phyloP scores from a whole-genome alignment of 441 rosid genomes.

The Gossypium aridum region DNA sequence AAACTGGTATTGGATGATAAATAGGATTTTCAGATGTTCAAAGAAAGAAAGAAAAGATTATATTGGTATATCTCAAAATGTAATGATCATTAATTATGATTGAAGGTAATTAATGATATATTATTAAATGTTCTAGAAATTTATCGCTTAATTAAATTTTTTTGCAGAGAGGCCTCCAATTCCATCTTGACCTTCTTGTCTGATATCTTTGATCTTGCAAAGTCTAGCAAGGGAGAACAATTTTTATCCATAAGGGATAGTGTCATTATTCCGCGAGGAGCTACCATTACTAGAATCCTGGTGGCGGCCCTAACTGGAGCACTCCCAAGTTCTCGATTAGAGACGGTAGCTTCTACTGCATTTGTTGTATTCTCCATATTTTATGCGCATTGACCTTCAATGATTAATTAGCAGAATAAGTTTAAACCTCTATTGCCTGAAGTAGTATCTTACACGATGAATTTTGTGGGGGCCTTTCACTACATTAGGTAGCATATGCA shows the following conservation, averaged over 20 bases:
- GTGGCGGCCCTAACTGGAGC: conserved; percentile 92
- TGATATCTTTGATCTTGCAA: conserved; percentile 75
- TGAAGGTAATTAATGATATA: not conserved
- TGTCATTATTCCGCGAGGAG: conserved; percentile 81
- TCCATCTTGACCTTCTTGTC: conserved; percentile 91
- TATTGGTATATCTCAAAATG: not conserved
- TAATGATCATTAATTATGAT: not conserved
- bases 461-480: not conserved
- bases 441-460: not conserved
- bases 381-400: not conserved
- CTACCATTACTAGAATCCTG: conserved; percentile 68
- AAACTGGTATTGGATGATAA: not conserved
- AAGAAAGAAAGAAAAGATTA: not conserved
- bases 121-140: not conserved
- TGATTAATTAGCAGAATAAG: not conserved
- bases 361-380: not conserved
- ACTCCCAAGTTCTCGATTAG: conserved; percentile 90
- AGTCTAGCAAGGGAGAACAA: conserved; percentile 55
- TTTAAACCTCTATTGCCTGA: not conserved
- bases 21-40: not conserved
- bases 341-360: conserved; percentile 44
- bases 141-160: not conserved
- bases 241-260: conserved; percentile 59
- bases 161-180: conserved; percentile 90
- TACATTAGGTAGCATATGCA: conserved; percentile 64